phyloP scores from a whole-genome alignment of 305 asterid species.

The Fraxinus greggii region DNA sequence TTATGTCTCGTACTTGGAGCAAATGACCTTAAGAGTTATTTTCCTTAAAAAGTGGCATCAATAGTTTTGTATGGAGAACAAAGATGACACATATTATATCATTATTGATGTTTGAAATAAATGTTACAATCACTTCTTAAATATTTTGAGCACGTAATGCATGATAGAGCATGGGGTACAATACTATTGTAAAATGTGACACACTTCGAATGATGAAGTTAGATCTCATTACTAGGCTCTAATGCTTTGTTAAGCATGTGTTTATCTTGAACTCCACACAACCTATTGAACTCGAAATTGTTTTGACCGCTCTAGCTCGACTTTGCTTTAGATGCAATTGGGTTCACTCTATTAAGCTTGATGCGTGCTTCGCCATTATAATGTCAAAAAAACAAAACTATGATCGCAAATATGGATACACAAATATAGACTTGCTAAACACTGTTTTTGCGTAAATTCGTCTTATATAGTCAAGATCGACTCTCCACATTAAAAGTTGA shows the following conservation, averaged over 20 bases:
- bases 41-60: not conserved
- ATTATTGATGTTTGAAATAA: not conserved
- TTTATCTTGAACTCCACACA: not conserved
- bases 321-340: not conserved
- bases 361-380: not conserved
- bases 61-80: not conserved
- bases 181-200: not conserved
- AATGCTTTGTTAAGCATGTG: not conserved
- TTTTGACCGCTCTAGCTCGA: not conserved
- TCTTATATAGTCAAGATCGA: not conserved
- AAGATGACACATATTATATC: not conserved
- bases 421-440: not conserved
- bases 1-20: not conserved
- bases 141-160: not conserved
- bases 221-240: not conserved
- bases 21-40: not conserved
- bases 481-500: not conserved
- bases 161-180: not conserved
- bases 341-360: not conserved
- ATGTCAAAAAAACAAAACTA: not conserved
- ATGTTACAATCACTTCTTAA: not conserved
- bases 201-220: not conserved
- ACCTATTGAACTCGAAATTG: not conserved
- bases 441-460: not conserved
- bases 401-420: not conserved